Evolutionary conservation across 2,329 filamentous ascomycete species (phyloP).

Genomic region (Neurospora crassa): DNA sequence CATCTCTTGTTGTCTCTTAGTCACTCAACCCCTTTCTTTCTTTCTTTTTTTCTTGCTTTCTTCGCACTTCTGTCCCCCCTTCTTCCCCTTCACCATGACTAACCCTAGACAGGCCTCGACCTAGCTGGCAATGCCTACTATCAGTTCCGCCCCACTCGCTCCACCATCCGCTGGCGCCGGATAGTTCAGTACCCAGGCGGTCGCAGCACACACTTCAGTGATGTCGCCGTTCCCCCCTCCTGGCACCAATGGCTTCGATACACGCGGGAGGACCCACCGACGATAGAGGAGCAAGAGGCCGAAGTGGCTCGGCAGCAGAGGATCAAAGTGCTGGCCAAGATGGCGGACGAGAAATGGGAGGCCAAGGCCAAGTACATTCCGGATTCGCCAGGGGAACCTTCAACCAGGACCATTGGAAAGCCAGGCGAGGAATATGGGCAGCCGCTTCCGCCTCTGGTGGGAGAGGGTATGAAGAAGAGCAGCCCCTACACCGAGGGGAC

Average conservation of each 20-base stretch:
- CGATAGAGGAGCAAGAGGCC: slow-evolving; percentile 43
- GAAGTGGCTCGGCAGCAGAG: slow-evolving; percentile 44
- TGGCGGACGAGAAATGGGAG: slow-evolving; percentile 55
- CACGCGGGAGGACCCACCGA: slow-evolving; percentile 44
- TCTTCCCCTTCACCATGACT: background rate
- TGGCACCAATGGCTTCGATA: slow-evolving; percentile 65
- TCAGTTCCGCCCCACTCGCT: slow-evolving; percentile 49
- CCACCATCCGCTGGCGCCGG: slow-evolving; percentile 43
- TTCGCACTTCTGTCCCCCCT: background rate
- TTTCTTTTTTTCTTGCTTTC: background rate
- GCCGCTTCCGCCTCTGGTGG: slow-evolving; percentile 20
- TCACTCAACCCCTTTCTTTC: background rate
- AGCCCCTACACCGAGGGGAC: slow-evolving; percentile 10
- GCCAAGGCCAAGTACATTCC: slow-evolving; percentile 42
- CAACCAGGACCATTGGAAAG: slow-evolving; percentile 1
- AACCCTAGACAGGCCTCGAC: slow-evolving; percentile 42
- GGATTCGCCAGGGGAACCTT: slow-evolving; percentile 23
- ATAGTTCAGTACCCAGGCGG: slow-evolving; percentile 47
- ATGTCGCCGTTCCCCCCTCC: slow-evolving; percentile 47
- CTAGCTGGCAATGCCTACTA: slow-evolving; percentile 60
- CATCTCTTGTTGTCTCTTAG: background rate
- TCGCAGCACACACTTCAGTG: slow-evolving; percentile 40
- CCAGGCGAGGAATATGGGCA: slow-evolving; percentile 14
- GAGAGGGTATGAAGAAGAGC: slow-evolving; percentile 3
- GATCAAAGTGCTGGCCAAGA: slow-evolving; percentile 46